Conservation (phyloP, 2,329 filamentous ascomycete species). For the Endothia cerciana region DNA sequence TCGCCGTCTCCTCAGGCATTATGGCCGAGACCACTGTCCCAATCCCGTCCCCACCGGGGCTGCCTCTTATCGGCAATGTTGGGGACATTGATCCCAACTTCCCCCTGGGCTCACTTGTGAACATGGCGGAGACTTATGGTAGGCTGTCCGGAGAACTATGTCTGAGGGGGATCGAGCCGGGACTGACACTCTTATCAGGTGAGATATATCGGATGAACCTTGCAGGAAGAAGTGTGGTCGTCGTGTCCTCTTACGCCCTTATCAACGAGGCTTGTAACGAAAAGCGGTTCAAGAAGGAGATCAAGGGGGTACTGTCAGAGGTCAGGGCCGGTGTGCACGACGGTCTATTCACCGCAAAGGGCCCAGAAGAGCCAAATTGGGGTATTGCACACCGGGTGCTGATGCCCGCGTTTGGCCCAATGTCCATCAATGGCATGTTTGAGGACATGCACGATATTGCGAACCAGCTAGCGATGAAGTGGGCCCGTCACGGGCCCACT, state of each 20-base stretch:
- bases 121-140: constrained; percentile 70
- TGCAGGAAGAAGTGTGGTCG: constrained; percentile 25
- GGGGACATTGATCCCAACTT: constrained; percentile 64
- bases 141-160: constrained; percentile 26
- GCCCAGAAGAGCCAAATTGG: constrained; percentile 61
- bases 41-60: constrained; percentile 66
- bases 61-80: constrained; percentile 69
- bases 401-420: constrained; percentile 70
- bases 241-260: constrained; percentile 38
- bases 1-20: not conserved
- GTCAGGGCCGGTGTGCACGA: constrained; percentile 64
- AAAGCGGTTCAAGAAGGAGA: constrained; percentile 62
- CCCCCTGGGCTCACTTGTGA: constrained; percentile 57
- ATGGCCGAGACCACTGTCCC: constrained; percentile 39
- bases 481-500: constrained; percentile 64
- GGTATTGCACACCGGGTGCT: constrained; percentile 67
- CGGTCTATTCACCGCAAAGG: constrained; percentile 61
- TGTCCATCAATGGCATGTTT: constrained; percentile 71
- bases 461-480: constrained; percentile 68
- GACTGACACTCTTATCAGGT: constrained; percentile 29
- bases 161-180: not conserved
- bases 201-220: constrained; percentile 30
- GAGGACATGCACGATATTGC: constrained; percentile 71
- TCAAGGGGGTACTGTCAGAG: constrained; percentile 54
- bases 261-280: constrained; percentile 67